phyloP scores from a whole-genome alignment of 163 green algal genomes.

The Scenedesmus sp. region DNA sequence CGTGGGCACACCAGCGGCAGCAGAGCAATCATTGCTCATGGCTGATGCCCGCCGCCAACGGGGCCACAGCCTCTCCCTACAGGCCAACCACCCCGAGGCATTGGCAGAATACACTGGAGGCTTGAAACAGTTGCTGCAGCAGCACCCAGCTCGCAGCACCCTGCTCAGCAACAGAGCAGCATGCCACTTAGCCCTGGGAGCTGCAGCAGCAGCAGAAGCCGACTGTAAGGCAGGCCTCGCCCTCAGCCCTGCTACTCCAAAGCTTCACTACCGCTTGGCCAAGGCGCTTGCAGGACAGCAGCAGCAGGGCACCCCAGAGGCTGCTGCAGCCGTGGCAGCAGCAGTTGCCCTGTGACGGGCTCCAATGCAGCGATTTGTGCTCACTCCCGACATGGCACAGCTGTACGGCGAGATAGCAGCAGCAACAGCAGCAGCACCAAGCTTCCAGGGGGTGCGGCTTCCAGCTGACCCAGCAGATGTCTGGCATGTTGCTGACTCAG shows the following conservation, averaged over 20 bases:
- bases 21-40: no score
- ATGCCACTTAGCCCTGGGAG: slow-evolving; percentile 32
- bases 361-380: neutral
- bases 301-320: neutral
- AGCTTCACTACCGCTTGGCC: slow-evolving; percentile 52
- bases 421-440: no score
- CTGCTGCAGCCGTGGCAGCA: slow-evolving; percentile 10
- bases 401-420: slow-evolving; percentile 24
- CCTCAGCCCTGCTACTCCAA: slow-evolving; percentile 26
- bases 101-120: no score
- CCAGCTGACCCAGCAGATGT: neutral
- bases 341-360: slow-evolving; percentile 37
- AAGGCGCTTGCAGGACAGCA: slow-evolving; percentile 10
- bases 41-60: no score
- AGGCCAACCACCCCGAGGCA: no score
- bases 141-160: no score
- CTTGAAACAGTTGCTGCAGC: no score
- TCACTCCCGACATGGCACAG: neutral
- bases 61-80: no score
- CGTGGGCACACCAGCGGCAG: no score
- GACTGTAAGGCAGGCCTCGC: slow-evolving; percentile 48
- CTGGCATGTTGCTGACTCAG: neutral
- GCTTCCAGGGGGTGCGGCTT: neutral
- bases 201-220: neutral
- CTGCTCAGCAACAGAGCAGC: slow-evolving; percentile 53